Conservation (phyloP, 331 rosid species). For the Pyrus hybrid region DNA sequence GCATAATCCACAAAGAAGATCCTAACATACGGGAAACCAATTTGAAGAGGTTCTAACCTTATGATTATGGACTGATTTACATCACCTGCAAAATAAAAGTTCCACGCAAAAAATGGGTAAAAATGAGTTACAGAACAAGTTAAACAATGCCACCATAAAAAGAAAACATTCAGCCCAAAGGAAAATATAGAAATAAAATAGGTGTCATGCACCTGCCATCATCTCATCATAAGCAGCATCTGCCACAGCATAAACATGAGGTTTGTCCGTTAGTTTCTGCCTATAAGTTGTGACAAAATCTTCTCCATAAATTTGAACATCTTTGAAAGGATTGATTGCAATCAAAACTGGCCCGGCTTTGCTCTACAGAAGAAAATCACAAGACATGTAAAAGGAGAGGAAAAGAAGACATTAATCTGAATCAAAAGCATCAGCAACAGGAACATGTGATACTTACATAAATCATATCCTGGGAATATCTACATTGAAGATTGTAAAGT, state of each 20-base stretch:
- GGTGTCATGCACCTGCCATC: slow-evolving; percentile 59
- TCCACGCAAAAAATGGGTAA: slow-evolving; percentile 15
- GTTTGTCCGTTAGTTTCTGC: slow-evolving; percentile 44
- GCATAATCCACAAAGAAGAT: slow-evolving; percentile 6
- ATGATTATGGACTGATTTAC: slow-evolving; percentile 83
- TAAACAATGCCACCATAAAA: slow-evolving; percentile 3
- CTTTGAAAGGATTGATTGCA: slow-evolving; percentile 87
- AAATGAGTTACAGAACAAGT: slow-evolving; percentile 18
- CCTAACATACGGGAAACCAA: slow-evolving; percentile 8
- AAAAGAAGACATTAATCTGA: slow-evolving; percentile 6
- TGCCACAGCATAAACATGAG: slow-evolving; percentile 79
- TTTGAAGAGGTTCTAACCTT: slow-evolving; percentile 49
- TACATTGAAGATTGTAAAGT: slow-evolving; percentile 59
- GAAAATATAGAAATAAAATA: slow-evolving; percentile 2
- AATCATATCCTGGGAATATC: slow-evolving; percentile 74
- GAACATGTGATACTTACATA: slow-evolving; percentile 50
- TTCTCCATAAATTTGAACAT: slow-evolving; percentile 52
- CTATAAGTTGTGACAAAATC: slow-evolving; percentile 56
- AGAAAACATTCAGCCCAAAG: background rate
- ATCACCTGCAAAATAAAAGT: slow-evolving; percentile 57
- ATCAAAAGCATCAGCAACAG: slow-evolving; percentile 6
- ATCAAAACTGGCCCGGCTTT: slow-evolving; percentile 88
- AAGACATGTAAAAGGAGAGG: slow-evolving; percentile 16
- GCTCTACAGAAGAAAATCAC: slow-evolving; percentile 52
- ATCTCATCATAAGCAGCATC: slow-evolving; percentile 77